Base-by-base conservation (phyloP, 176 grass and related monocot genomes). In the Miscanthus lutarioriparius region DNA sequence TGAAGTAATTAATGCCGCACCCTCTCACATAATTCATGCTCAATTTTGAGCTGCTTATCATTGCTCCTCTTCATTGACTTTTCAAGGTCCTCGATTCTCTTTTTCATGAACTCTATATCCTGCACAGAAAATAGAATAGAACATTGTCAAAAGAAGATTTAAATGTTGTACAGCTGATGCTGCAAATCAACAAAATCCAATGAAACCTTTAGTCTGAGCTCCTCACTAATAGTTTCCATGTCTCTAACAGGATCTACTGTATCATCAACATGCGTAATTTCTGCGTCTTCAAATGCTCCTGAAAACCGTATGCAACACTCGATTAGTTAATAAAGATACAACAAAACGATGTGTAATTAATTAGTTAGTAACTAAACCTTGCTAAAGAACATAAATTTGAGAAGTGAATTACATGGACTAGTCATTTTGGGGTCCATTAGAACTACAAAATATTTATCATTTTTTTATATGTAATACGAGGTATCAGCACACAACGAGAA, bases 11-110 rank as follows among this genome's bases (percentile, higher is more conserved):
- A 5, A 36, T 76, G 15, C 23, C 81, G 83, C 66, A 98, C 91
- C 93, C 83, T 93, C 61, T 90, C 67, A 86, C 96, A 98, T 62
- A 98, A 83, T 84, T 98, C 96, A 83, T 89, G 91, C 59, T 98
- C 96, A 65, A 98, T 59, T 91, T 90, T 94, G 44, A 98, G 93
- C 56, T 95, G 96, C 67, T 98, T 98, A 66, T 98, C 96, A 87
- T 98, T 98, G 89, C 96, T 98, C 81, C 96, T 96, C 86, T 98
- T 98, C 96, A 98, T 98, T 81, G 76, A 72, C 83, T 98, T 98
- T 25, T 98, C 93, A 67, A 98, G 74, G 76, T 98, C 96, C 72
- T 95, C 96, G 75, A 92, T 63, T 83, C 74, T 98, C 48, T 84
- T 93, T 27, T 82, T 68, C 77, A 98, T 80, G 22, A 93, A 98